Percentiles rank a stretch among this genome's conserved stretches.
Evolutionary conservation across 371 early-diverging fungal genomes (phyloP).

Genomic region (Circinella umbellata): DNA sequence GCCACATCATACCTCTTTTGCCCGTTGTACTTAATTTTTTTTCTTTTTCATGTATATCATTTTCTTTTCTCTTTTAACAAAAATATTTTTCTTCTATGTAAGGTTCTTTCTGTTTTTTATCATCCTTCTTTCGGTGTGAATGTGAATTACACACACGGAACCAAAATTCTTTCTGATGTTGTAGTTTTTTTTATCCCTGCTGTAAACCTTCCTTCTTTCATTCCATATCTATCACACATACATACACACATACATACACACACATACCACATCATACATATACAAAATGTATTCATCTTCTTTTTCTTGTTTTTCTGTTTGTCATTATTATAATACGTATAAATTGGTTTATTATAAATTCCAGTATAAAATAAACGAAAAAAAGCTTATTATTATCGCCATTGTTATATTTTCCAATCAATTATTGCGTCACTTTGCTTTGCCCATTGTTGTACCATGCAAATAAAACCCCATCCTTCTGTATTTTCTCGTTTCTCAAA

Average conservation of each 20-base stretch:
- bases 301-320: too few relatives aligned
- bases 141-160: too few relatives aligned
- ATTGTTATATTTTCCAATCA: slow-evolving; percentile 23
- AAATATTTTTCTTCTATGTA: neutral
- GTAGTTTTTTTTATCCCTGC: neutral
- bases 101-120: neutral
- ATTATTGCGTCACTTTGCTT: slow-evolving; percentile 23
- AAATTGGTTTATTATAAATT: too few relatives aligned
- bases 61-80: neutral
- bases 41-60: slow-evolving; percentile 5
- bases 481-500: slow-evolving; percentile 25
- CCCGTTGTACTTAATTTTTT: neutral
- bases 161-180: neutral
- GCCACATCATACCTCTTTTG: slow-evolving; percentile 2
- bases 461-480: slow-evolving; percentile 43
- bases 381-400: too few relatives aligned
- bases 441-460: slow-evolving; percentile 37
- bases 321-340: too few relatives aligned
- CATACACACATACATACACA: too few relatives aligned
- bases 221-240: too few relatives aligned
- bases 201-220: neutral
- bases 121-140: neutral
- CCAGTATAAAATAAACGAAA: too few relatives aligned
- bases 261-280: too few relatives aligned
- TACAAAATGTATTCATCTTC: too few relatives aligned